Percentiles rank a stretch among this genome's conserved stretches.
These are phyloP conservation scores for Grosmannia huntii DNA, from an alignment of 2,329 filamentous ascomycete genomes.

Conservation along the genomic window DNA sequence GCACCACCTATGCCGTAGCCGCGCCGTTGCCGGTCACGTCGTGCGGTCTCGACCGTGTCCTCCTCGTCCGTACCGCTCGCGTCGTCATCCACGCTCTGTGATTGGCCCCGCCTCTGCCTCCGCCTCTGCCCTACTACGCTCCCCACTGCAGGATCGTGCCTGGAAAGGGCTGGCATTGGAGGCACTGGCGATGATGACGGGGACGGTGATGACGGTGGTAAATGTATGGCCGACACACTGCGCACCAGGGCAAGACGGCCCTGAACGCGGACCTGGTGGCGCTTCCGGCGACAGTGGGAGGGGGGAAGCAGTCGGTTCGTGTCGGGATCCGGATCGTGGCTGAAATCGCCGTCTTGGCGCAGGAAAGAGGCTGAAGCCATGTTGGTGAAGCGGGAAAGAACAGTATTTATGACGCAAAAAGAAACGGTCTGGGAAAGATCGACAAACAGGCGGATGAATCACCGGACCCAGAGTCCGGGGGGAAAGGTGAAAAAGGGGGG, in stretches of 20 bases:
- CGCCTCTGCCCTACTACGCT: not conserved
- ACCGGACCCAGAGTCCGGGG: not conserved
- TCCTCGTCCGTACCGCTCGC: not conserved
- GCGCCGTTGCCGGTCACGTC: slow-evolving; percentile 20
- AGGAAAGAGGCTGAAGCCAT: not conserved
- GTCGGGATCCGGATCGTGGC: not conserved
- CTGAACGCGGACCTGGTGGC: slow-evolving; percentile 24
- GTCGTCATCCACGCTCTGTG: not conserved
- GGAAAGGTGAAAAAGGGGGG: not conserved
- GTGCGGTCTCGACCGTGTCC: slow-evolving; percentile 13
- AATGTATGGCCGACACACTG: slow-evolving; percentile 21
- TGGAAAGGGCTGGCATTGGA: too few species aligned
- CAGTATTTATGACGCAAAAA: not conserved
- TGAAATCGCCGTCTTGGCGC: not conserved
- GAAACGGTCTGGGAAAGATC: not conserved
- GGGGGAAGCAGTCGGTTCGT: slow-evolving; percentile 17
- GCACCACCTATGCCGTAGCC: slow-evolving; percentile 27
- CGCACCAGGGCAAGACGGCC: slow-evolving; percentile 22
- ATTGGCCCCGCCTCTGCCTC: not conserved
- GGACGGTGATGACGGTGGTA: slow-evolving; percentile 1
- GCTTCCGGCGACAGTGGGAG: slow-evolving; percentile 8
- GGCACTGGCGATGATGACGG: not conserved
- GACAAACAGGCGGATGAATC: not conserved
- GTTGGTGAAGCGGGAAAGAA: not conserved
- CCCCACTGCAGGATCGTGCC: not conserved